Evolutionary conservation across 352 stramenopile genomes (phyloP).

Genomic region (Pilasporangium apinafurcum): DNA sequence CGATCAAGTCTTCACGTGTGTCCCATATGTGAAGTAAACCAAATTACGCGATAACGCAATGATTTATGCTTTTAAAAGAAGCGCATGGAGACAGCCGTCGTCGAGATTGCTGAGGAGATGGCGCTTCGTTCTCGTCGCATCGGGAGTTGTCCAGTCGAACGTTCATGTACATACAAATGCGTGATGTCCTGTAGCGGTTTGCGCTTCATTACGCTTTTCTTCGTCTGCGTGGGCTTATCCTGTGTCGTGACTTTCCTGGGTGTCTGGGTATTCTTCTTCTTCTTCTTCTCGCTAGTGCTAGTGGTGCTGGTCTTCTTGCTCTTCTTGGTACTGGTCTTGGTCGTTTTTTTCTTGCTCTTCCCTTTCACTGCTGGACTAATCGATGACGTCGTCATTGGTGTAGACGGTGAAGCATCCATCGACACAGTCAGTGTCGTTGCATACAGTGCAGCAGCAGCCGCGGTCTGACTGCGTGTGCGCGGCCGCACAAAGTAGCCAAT

Average conservation of each 20-base stretch:
- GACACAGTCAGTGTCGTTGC: not conserved
- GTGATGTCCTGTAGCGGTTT: conserved; percentile 61
- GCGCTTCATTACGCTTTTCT: conserved; percentile 20
- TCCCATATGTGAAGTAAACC: too few species aligned
- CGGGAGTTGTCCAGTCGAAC: conserved; percentile 1
- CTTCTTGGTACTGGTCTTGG: conserved; percentile 16
- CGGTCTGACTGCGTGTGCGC: conserved; percentile 5
- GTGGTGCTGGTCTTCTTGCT: conserved; percentile 7
- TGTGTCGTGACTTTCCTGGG: conserved; percentile 12
- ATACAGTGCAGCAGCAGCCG: conserved; percentile 5
- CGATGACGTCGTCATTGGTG: not conserved
- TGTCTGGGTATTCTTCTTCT: conserved; percentile 1
- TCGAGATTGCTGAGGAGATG: conserved; percentile 3
- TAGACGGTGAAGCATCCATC: not conserved
- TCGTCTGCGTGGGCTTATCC: not conserved
- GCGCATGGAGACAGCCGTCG: conserved; percentile 39
- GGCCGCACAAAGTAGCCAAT: conserved; percentile 45
- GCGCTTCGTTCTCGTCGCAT: conserved; percentile 1
- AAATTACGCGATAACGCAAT: too few species aligned
- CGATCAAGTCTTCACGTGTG: too few species aligned
- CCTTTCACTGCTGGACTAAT: not conserved
- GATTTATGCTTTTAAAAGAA: conserved; percentile 44
- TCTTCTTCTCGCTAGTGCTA: conserved; percentile 2
- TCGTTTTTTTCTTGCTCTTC: conserved; percentile 16
- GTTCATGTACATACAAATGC: conserved; percentile 49